Evolutionary conservation across 1,284 basidiomycete genomes (phyloP), one percentile per base, ranked within the genome.

Genomic region (Phylloporus sp.): DNA sequence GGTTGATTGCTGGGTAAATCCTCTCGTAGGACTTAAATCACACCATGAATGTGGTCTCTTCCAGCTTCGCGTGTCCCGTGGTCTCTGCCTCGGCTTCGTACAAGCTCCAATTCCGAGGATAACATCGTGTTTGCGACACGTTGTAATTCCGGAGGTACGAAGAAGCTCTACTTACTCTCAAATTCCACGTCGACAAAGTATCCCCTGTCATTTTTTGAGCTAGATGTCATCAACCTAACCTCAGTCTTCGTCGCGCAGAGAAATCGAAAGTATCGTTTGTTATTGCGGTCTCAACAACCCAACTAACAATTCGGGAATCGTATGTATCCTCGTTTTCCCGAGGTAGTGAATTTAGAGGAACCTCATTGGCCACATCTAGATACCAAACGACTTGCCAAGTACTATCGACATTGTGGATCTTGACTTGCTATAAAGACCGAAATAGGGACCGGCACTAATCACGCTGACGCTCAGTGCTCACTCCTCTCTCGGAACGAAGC

Each of bases 401-500:
- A 50, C 47, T 18, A 50, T 29, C 17, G 17, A 29, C 26, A 50
- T 50, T 18, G 26, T 18, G 6, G 18, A 31, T 18, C 47, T 26
- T 26, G 28, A 11, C 46, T n/a, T 12, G 15, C 24, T 17, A 26
- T 47, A 26, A 13, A 26, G 46, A 47, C 24, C 10, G 18, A 47
- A n/a, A 26, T 26, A n/a, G n/a, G n/a, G n/a, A 17, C 24, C 24
- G 5, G 46, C n/a, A 26, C 46, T 47, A 11, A 17, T 49, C 47
- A 29, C 18, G 28, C 47, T 8, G 15, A 49, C 46, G n/a, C n/a
- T n/a, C n/a, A n/a, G n/a, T n/a, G 28, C 29, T 17, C 28, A 22
- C 34, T 22, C 50, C 29, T 51, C 34, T 72, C 26, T 52, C 77
- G 26, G 70, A 72, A 56, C 65, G 62, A 57, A 62, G 69, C 42